A percentile compares a stretch with the other conserved stretches of the same genome.
Conservation (phyloP, 495 filamentous ascomycete genomes). For the Niebla homalea region DNA sequence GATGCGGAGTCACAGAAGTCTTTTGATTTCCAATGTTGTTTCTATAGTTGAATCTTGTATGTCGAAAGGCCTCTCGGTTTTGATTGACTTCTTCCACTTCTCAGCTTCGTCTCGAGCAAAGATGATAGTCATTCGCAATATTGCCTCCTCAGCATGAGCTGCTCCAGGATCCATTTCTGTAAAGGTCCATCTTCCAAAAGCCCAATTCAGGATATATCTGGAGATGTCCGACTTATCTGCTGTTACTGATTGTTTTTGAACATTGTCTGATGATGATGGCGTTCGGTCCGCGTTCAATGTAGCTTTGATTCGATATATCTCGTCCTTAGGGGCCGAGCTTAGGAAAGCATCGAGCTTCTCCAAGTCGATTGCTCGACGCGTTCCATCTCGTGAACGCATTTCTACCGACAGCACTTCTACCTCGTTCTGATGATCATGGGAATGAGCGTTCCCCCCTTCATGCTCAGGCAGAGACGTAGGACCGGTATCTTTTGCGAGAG, state of each 20-base stretch:
- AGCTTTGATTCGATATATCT: conserved; percentile 91
- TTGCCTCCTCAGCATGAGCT: conserved; percentile 26
- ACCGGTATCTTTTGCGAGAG: conserved; percentile 46
- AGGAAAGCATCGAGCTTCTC: conserved; percentile 53
- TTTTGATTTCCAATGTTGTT: no score
- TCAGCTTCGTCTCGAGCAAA: conserved; percentile 70
- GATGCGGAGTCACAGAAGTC: no score
- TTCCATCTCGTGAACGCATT: conserved; percentile 31
- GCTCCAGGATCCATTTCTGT: conserved; percentile 40
- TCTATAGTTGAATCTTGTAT: no score
- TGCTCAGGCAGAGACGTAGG: conserved; percentile 10
- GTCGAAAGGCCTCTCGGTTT: conserved; percentile 45
- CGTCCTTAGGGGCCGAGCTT: conserved; percentile 63
- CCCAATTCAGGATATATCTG: conserved; percentile 89
- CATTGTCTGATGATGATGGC: conserved; percentile 48
- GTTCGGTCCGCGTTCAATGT: conserved; percentile 47
- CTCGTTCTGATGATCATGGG: conserved; percentile 57
- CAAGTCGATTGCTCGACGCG: conserved; percentile 39
- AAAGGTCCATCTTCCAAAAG: conserved; percentile 89
- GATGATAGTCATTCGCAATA: conserved; percentile 71
- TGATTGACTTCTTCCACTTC: conserved; percentile 80
- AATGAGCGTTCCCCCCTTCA: conserved; percentile 30
- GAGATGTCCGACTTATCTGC: conserved; percentile 16
- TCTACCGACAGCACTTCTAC: conserved; percentile 79
- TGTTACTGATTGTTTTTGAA: conserved; percentile 15